These are phyloP conservation scores for Tetracentron sinense DNA, from an alignment of 164 flowering plant species.

Conservation along the genomic window DNA sequence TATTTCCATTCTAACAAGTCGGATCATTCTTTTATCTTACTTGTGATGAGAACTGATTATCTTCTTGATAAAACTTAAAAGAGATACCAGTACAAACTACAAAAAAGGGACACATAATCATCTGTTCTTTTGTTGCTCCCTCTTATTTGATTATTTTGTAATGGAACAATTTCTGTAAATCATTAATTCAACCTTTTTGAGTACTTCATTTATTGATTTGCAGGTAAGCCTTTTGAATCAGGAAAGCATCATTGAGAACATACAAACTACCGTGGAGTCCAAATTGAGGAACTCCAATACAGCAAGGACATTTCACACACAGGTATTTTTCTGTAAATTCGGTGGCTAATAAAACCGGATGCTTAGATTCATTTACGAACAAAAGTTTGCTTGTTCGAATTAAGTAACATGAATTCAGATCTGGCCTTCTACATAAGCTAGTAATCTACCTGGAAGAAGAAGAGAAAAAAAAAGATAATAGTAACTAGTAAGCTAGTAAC, in stretches of 20 bases:
- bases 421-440: background rate
- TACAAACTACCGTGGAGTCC: conserved; percentile 70
- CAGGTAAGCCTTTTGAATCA: conserved; percentile 97
- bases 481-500: no score
- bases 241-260: conserved; percentile 78
- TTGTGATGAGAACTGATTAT: no score
- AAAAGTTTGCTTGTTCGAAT: background rate
- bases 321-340: conserved; percentile 38
- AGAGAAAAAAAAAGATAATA: background rate
- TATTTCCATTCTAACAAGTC: no score
- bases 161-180: conserved; percentile 1
- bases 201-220: conserved; percentile 16
- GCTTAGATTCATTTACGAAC: background rate
- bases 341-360: background rate
- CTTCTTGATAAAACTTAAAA: background rate
- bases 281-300: conserved; percentile 73
- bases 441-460: background rate
- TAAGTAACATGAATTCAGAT: background rate
- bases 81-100: background rate
- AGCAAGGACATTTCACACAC: conserved; percentile 62
- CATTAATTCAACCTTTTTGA: background rate
- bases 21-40: no score
- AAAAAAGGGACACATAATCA: background rate
- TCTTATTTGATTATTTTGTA: background rate
- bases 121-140: background rate